A percentile compares a stretch with the other conserved stretches of the same genome.
phyloP scores from a whole-genome alignment of 352 stramenopile species.

The Phytophthora niederhauseri region DNA sequence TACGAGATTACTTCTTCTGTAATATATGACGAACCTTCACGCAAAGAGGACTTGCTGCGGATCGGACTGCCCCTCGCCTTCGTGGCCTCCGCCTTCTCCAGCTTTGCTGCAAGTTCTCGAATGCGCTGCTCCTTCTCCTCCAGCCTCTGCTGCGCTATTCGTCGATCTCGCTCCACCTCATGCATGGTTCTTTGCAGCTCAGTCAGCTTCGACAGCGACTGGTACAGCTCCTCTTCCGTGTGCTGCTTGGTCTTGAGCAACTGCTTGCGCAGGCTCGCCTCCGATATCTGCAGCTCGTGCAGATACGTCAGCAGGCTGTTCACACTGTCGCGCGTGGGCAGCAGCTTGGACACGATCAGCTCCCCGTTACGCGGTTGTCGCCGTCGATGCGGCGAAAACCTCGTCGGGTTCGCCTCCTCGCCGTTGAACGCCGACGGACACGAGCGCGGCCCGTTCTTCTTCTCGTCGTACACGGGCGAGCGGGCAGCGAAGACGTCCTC shows the following conservation, averaged over 20 bases:
- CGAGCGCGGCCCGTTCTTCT: constrained; percentile 40
- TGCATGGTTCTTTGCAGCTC: constrained; percentile 28
- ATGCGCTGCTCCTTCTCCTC: constrained; percentile 46
- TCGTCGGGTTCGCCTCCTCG: constrained; percentile 14
- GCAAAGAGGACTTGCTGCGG: background rate
- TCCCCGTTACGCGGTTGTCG: constrained; percentile 21
- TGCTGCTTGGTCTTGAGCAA: constrained; percentile 51
- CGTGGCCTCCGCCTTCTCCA: constrained; percentile 30
- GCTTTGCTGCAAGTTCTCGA: constrained; percentile 31
- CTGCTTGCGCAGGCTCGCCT: constrained; percentile 61
- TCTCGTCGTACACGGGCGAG: constrained; percentile 33
- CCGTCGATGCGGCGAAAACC: constrained; percentile 15
- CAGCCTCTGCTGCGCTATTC: constrained; percentile 27
- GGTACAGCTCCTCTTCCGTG: constrained; percentile 48
- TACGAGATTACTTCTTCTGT: constrained; percentile 7
- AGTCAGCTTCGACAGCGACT: constrained; percentile 31
- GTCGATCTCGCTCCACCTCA: constrained; percentile 25
- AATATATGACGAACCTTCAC: constrained; percentile 8
- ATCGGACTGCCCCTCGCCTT: background rate
- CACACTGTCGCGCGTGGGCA: constrained; percentile 57
- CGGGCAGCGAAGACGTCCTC: constrained; percentile 30
- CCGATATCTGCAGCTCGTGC: constrained; percentile 66
- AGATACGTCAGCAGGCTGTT: constrained; percentile 75
- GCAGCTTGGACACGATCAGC: constrained; percentile 52
- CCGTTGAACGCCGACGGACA: constrained; percentile 38